Percentiles rank a stretch among this genome's conserved stretches.
These are phyloP conservation scores for Euryodendron excelsum DNA, from an alignment of 148 eudicot genomes.

Conservation along the genomic window DNA sequence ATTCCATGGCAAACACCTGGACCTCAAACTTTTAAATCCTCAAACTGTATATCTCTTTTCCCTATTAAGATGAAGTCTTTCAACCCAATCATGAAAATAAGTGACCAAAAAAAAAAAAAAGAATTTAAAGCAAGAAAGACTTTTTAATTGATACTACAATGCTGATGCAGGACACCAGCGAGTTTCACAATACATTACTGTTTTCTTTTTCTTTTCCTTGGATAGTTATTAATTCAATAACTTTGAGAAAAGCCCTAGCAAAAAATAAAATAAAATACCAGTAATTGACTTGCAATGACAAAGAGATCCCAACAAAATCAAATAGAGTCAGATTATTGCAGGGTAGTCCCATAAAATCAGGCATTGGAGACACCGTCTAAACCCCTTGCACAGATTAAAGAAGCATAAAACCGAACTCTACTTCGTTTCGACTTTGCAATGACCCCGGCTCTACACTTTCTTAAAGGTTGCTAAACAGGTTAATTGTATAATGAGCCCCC, in stretches of 20 bases:
- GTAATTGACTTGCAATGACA: background rate
- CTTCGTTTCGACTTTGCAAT: slow-evolving; percentile 12
- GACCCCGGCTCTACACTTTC: background rate
- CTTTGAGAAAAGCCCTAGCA: background rate
- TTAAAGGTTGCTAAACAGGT: background rate
- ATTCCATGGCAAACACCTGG: too few species aligned
- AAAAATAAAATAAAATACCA: background rate
- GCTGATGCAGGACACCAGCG: background rate
- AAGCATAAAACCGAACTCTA: background rate
- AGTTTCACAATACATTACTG: background rate
- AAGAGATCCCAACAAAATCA: slow-evolving; percentile 18
- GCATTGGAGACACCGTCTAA: background rate
- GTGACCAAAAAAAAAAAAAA: background rate
- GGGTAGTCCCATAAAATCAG: slow-evolving; percentile 2
- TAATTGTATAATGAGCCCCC: background rate
- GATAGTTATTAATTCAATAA: background rate
- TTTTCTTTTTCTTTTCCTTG: background rate
- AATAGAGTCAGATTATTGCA: background rate
- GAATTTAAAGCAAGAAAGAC: background rate
- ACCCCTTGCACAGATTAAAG: background rate
- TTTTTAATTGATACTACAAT: background rate
- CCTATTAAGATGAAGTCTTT: background rate
- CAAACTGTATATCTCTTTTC: background rate
- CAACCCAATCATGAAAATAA: background rate
- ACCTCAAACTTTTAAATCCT: too few species aligned